These are phyloP conservation scores for Oryza meyeriana DNA, from an alignment of 176 grass and related monocot species.

Conservation along the genomic window DNA sequence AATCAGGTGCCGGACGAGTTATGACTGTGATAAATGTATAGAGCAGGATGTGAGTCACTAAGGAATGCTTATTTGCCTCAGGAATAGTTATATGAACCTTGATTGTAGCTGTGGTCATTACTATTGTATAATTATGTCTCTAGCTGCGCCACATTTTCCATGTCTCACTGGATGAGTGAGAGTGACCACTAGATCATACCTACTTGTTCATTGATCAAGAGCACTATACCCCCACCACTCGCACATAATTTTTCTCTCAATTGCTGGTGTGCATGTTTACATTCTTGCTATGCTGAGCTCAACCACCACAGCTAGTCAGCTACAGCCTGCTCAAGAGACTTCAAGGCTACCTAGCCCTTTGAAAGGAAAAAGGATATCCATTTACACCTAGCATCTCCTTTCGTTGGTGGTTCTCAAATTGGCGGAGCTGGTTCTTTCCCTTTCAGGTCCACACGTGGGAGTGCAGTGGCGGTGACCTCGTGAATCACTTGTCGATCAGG, in stretches of 20 bases:
- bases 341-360: slow-evolving; percentile 18
- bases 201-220: not conserved
- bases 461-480: not conserved
- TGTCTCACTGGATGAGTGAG: slow-evolving; percentile 20
- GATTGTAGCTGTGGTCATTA: not conserved
- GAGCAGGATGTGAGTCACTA: not conserved
- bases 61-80: not conserved
- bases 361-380: slow-evolving; percentile 45
- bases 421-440: slow-evolving; percentile 41
- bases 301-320: not conserved
- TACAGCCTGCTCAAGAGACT: slow-evolving; percentile 23
- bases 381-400: slow-evolving; percentile 16
- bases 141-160: not conserved
- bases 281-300: not conserved
- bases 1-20: not conserved
- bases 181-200: slow-evolving; percentile 19
- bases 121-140: not conserved
- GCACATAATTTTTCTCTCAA: not conserved
- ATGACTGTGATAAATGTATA: not conserved
- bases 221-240: not conserved
- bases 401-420: slow-evolving; percentile 21
- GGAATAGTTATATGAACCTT: slow-evolving; percentile 9
- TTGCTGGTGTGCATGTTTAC: not conserved
- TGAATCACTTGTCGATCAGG: not conserved
- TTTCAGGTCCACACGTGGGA: slow-evolving; percentile 41